Evolutionary conservation across 768 basidiomycete species (phyloP).

Genomic region (Tulasnella sp.): DNA sequence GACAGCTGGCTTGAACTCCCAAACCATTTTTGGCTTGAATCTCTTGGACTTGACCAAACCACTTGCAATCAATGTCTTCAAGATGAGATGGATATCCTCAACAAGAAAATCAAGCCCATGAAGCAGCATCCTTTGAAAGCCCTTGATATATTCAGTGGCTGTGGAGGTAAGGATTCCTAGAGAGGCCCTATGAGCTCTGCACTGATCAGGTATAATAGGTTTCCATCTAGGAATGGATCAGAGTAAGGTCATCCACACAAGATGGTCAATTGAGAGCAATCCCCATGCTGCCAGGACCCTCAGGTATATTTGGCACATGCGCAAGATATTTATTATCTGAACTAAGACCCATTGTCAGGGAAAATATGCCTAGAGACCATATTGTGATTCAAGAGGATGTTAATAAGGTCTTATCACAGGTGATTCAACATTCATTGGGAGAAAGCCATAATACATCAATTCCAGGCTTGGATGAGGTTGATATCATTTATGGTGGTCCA

Average conservation of each 20-base stretch:
- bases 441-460: slow-evolving; percentile 6
- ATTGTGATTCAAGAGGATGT: slow-evolving; percentile 67
- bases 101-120: neutral
- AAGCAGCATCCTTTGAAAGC: slow-evolving; percentile 6
- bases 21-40: neutral
- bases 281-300: slow-evolving; percentile 69
- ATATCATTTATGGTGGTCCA: slow-evolving; percentile 65
- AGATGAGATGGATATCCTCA: too few relatives aligned
- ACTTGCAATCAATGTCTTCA: neutral
- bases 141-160: slow-evolving; percentile 28
- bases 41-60: too few relatives aligned
- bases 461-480: slow-evolving; percentile 51
- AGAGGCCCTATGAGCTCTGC: too few relatives aligned
- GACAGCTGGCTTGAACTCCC: neutral
- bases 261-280: slow-evolving; percentile 55
- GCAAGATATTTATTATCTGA: neutral
- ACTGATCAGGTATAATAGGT: too few relatives aligned
- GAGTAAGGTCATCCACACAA: neutral
- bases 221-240: slow-evolving; percentile 18
- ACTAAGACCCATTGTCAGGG: slow-evolving; percentile 41
- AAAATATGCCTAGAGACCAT: slow-evolving; percentile 48
- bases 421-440: slow-evolving; percentile 28
- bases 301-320: slow-evolving; percentile 41
- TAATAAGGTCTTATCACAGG: slow-evolving; percentile 56
- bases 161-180: slow-evolving; percentile 28